Evolutionary conservation across 2,329 filamentous ascomycete genomes (phyloP).

Genomic region (Ascochyta clinopodiicola): DNA sequence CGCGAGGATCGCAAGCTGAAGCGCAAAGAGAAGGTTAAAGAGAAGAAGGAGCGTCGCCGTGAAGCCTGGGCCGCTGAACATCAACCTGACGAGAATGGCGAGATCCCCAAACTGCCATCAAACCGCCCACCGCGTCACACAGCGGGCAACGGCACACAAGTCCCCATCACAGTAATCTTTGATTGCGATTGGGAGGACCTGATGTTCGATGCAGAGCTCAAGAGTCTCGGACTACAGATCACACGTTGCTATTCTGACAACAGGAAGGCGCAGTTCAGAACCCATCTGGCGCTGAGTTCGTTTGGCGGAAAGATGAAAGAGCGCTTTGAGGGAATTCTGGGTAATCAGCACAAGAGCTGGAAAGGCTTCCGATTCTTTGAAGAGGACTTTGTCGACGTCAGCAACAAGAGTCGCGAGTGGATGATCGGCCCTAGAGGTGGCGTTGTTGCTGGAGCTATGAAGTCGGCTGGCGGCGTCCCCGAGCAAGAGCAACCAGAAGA

Average conservation of each 20-base stretch:
- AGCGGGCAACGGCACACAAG: constrained; percentile 56
- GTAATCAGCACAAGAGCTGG: constrained; percentile 77
- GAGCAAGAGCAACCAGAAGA: constrained; percentile 51
- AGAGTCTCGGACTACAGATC: constrained; percentile 82
- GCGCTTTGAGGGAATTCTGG: constrained; percentile 79
- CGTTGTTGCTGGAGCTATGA: constrained; percentile 65
- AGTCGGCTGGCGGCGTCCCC: constrained; percentile 20
- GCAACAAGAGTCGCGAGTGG: constrained; percentile 67
- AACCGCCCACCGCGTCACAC: constrained; percentile 27
- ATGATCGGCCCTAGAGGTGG: constrained; percentile 70
- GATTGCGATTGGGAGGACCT: constrained; percentile 92
- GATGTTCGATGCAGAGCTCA: constrained; percentile 86
- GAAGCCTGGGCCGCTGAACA: constrained; percentile 53
- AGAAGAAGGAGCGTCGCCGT: constrained; percentile 60
- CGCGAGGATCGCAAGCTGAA: constrained; percentile 64
- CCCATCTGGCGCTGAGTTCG: constrained; percentile 77
- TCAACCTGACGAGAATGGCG: constrained; percentile 31
- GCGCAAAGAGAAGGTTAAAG: constrained; percentile 63
- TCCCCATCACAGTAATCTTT: constrained; percentile 81
- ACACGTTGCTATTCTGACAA: constrained; percentile 92
- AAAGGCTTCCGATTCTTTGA: constrained; percentile 76
- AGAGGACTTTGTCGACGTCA: constrained; percentile 75
- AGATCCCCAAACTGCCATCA: constrained; percentile 24
- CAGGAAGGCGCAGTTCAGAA: constrained; percentile 68
- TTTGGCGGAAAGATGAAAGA: constrained; percentile 77